phyloP scores from a whole-genome alignment of 192 early-diverging fungal species.

The Entrophospora sp. region DNA sequence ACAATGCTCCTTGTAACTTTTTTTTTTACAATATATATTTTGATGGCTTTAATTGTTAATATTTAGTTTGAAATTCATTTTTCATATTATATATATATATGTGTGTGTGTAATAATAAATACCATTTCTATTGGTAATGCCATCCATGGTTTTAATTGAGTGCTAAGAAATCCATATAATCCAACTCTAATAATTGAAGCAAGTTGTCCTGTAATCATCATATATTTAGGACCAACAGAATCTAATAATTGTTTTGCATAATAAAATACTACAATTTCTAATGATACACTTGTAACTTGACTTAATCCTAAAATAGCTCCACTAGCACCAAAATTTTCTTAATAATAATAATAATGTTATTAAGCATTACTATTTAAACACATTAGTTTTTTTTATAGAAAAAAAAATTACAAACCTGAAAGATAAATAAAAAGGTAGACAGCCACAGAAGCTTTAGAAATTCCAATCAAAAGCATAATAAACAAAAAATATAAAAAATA shows the following conservation, averaged over 20 bases:
- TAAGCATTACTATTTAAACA: background rate
- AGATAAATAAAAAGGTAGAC: background rate
- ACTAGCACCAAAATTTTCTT: background rate
- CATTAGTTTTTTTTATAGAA: background rate
- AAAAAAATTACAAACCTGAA: background rate
- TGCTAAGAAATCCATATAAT: conserved; percentile 1
- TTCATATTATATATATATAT: no score
- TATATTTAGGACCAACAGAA: background rate
- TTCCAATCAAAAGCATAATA: background rate
- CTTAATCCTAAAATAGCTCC: background rate
- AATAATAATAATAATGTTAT: no score
- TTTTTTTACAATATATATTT: no score
- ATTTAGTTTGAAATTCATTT: no score
- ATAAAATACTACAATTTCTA: background rate
- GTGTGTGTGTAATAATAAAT: no score
- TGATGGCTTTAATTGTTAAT: no score
- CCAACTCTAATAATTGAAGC: background rate
- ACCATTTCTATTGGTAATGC: background rate
- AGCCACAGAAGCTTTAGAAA: background rate
- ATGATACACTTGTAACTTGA: background rate
- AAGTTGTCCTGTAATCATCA: background rate
- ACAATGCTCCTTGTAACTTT: background rate
- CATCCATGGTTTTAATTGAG: background rate
- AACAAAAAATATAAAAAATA: background rate
- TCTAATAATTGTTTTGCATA: background rate